Conservation (phyloP, 75 land plant genomes). For the Cupressus sempervirens region DNA sequence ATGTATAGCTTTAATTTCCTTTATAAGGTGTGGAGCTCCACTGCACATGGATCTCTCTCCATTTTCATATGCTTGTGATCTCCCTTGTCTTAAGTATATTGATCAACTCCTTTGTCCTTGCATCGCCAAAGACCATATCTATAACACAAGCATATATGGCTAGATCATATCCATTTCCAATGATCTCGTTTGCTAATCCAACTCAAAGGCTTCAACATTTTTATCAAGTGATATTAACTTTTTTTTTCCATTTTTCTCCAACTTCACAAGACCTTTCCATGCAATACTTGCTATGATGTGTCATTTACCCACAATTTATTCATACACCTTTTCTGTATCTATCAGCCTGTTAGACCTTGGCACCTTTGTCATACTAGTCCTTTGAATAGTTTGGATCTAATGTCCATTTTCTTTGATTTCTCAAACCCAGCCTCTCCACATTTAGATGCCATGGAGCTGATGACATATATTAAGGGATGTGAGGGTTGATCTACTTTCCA, state of each 20-base stretch:
- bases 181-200: constrained; percentile 93
- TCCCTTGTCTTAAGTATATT: too few relatives aligned
- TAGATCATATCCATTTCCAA: constrained; percentile 92
- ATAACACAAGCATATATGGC: constrained; percentile 64
- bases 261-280: constrained; percentile 76
- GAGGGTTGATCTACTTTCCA: constrained; percentile 96
- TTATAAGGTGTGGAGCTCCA: too few relatives aligned
- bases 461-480: constrained; percentile 96
- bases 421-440: constrained; percentile 87
- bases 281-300: constrained; percentile 65
- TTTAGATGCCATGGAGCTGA: constrained; percentile 98
- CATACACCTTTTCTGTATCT: constrained; percentile 54
- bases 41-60: too few relatives aligned
- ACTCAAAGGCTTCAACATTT: constrained; percentile 79
- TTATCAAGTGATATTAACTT: constrained; percentile 85
- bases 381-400: constrained; percentile 83
- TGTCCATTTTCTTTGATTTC: constrained; percentile 97
- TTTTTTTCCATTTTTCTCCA: constrained; percentile 74
- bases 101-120: too few relatives aligned
- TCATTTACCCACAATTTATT: constrained; percentile 82
- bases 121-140: constrained; percentile 73
- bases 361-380: constrained; percentile 91
- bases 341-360: constrained; percentile 75
- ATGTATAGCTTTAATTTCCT: too few relatives aligned
- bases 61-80: too few relatives aligned